These are phyloP conservation scores for Arthrobotrys sinensis DNA, from an alignment of 2,329 filamentous ascomycete genomes.

Conservation along the genomic window DNA sequence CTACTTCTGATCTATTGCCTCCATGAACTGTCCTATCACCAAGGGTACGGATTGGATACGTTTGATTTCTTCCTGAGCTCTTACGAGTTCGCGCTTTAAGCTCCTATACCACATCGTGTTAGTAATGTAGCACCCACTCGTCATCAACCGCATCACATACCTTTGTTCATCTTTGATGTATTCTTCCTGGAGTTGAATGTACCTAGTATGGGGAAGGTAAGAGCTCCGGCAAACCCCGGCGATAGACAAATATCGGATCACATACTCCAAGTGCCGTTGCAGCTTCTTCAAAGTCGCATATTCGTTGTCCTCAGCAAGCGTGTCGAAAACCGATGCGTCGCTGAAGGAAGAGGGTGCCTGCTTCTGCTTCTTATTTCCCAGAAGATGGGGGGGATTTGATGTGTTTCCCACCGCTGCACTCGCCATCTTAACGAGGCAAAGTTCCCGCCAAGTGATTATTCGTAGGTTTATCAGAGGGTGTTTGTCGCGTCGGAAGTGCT, in stretches of 20 bases:
- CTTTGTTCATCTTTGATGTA: constrained; percentile 99
- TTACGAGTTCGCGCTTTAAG: constrained; percentile 95
- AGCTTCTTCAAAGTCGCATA: constrained; percentile 97
- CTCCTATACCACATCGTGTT: constrained; percentile 73
- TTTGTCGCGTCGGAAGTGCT: not conserved
- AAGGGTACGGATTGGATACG: constrained; percentile 97
- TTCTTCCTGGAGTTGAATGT: constrained; percentile 98
- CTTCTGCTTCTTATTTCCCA: constrained; percentile 43
- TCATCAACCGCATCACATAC: constrained; percentile 67
- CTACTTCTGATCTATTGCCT: constrained; percentile 99
- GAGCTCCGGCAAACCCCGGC: not conserved
- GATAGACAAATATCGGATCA: constrained; percentile 43
- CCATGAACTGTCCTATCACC: constrained; percentile 99
- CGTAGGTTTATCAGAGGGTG: not conserved
- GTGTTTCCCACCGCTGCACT: constrained; percentile 25
- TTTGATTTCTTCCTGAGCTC: constrained; percentile 99
- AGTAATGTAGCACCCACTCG: constrained; percentile 44
- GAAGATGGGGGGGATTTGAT: constrained; percentile 22
- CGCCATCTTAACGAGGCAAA: not conserved
- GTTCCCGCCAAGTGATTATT: not conserved
- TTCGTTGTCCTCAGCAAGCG: constrained; percentile 84
- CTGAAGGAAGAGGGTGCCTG: constrained; percentile 51
- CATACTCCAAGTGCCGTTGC: constrained; percentile 93
- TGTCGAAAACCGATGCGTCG: constrained; percentile 77
- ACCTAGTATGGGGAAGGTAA: constrained; percentile 71